A percentile compares a stretch with the other conserved stretches of the same genome.
These are phyloP conservation scores for Bolboschoenus planiculmis DNA, from an alignment of 176 grass and related monocot species.

Conservation along the genomic window DNA sequence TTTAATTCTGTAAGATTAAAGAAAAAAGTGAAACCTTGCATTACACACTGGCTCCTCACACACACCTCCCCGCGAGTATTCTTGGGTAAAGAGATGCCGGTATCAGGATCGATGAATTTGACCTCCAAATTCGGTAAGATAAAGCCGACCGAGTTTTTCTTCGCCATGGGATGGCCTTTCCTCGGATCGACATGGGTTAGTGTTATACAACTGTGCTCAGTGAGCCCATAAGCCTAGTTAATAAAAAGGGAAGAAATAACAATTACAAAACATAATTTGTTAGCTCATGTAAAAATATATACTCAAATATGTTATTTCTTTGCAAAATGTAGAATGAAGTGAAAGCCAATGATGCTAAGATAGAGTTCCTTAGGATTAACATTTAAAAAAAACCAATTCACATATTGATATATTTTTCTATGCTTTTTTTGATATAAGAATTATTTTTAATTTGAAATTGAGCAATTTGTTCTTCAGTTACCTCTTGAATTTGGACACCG, in stretches of 20 bases:
- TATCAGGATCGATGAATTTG: constrained; percentile 70
- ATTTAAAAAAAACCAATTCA: background rate
- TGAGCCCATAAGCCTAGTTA: constrained; percentile 65
- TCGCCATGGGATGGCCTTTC: constrained; percentile 23
- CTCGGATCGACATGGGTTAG: constrained; percentile 53
- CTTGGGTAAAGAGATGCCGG: constrained; percentile 54
- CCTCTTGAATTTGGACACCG: constrained; percentile 69
- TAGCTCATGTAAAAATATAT: background rate
- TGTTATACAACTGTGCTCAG: constrained; percentile 90
- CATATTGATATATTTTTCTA: background rate
- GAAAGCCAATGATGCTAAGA: background rate
- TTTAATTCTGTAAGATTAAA: background rate
- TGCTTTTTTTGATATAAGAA: background rate
- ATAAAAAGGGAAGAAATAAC: background rate
- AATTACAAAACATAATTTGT: background rate
- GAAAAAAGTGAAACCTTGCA: constrained; percentile 41
- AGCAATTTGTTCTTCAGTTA: background rate
- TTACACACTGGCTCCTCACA: constrained; percentile 76
- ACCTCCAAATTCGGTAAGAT: constrained; percentile 89
- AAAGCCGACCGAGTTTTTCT: constrained; percentile 81
- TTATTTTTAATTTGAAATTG: background rate
- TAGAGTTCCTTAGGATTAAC: background rate
- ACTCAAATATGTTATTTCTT: background rate
- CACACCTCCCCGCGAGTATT: constrained; percentile 68
- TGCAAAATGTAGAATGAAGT: background rate